These are phyloP conservation scores for Acephala macrosclerotiorum DNA, from an alignment of 2,329 filamentous ascomycete genomes.

Conservation along the genomic window DNA sequence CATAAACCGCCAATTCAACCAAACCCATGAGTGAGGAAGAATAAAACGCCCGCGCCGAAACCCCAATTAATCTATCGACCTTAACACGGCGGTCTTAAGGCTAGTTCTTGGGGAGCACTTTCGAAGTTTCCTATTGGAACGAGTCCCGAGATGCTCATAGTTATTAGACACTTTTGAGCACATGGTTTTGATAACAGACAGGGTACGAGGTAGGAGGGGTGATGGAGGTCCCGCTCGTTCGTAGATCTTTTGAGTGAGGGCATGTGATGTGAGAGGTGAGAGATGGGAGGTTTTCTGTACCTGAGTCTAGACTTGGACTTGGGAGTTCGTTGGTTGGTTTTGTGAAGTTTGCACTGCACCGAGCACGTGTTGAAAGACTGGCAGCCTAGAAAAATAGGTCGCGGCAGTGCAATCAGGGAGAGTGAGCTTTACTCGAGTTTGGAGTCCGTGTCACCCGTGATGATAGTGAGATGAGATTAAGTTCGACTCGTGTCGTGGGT, in stretches of 20 bases:
- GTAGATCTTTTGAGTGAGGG: background rate
- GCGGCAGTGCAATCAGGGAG: no score
- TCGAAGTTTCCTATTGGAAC: constrained; percentile 4
- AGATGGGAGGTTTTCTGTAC: background rate
- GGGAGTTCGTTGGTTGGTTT: no score
- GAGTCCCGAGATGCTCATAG: background rate
- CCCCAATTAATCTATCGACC: background rate
- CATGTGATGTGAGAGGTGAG: background rate
- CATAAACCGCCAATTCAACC: background rate
- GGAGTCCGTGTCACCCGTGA: no score
- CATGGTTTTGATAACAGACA: constrained; percentile 4
- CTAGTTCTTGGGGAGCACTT: background rate
- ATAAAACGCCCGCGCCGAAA: background rate
- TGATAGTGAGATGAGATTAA: no score
- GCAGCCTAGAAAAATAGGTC: no score
- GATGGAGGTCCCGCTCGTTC: constrained; percentile 2
- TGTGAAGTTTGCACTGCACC: no score
- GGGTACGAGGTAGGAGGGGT: no score
- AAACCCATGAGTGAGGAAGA: background rate
- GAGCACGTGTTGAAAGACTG: no score
- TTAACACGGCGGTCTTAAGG: background rate
- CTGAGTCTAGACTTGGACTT: background rate
- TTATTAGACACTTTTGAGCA: background rate
- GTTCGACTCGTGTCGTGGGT: no score
- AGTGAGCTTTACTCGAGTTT: no score